A percentile compares a stretch with the other conserved stretches of the same genome.
phyloP scores from a whole-genome alignment of 768 basidiomycete species.

The Auricularia cornea region DNA sequence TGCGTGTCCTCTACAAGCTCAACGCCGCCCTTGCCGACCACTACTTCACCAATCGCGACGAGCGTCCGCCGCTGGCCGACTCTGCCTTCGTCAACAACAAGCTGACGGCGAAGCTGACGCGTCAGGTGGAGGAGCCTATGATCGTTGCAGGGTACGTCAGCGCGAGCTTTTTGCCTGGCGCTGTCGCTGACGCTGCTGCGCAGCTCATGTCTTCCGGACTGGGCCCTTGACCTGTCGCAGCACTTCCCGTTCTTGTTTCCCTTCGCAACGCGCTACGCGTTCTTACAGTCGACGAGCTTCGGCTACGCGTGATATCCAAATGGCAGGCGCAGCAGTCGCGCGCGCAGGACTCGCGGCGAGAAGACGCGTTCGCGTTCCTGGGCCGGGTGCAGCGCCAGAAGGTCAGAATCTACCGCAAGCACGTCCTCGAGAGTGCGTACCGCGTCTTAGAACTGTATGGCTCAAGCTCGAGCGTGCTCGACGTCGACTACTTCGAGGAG shows the following conservation, averaged over 20 bases:
- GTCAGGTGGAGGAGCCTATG: conserved; percentile 97
- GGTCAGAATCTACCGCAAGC: conserved; percentile 90
- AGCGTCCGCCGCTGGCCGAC: conserved; percentile 49
- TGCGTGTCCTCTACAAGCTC: conserved; percentile 81
- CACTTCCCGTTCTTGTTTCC: conserved; percentile 99
- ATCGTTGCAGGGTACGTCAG: conserved; percentile 83
- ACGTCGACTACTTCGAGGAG: conserved; percentile 98
- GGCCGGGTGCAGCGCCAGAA: conserved; percentile 92
- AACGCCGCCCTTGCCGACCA: conserved; percentile 68
- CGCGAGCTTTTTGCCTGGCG: conserved; percentile 3
- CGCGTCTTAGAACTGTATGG: conserved; percentile 97
- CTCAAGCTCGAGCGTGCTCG: conserved; percentile 84
- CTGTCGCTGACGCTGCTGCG: too few species aligned
- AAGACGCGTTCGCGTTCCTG: conserved; percentile 88
- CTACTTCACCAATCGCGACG: conserved; percentile 38
- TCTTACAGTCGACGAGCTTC: conserved; percentile 95
- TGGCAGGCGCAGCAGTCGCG: conserved; percentile 87
- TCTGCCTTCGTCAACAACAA: conserved; percentile 96
- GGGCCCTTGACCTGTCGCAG: conserved; percentile 92
- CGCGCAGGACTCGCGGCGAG: conserved; percentile 71
- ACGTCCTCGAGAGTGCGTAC: conserved; percentile 93
- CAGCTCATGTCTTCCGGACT: conserved; percentile 93
- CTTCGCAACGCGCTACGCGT: conserved; percentile 94
- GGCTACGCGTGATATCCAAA: conserved; percentile 94
- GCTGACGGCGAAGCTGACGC: conserved; percentile 91